These are phyloP conservation scores for Psilocybe cubensis DNA, from an alignment of 768 basidiomycete genomes.

Conservation along the genomic window DNA sequence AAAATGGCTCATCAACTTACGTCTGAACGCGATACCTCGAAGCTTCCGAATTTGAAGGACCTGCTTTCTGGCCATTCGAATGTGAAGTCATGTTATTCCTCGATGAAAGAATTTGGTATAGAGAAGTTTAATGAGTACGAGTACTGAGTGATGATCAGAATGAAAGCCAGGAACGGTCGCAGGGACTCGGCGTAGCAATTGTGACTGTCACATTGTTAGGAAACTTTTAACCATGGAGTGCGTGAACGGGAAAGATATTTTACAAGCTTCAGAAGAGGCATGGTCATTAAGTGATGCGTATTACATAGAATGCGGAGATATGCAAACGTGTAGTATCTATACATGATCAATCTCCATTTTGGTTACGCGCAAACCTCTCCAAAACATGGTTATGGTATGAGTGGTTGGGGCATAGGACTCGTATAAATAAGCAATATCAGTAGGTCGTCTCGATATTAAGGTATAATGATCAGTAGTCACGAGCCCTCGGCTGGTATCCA, in stretches of 20 bases:
- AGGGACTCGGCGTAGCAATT: no score
- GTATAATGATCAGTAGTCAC: neutral
- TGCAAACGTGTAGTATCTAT: neutral
- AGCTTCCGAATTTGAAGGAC: slow-evolving; percentile 18
- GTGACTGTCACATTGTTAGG: no score
- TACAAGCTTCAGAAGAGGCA: neutral
- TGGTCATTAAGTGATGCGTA: slow-evolving; percentile 1
- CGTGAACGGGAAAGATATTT: no score
- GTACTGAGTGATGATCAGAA: no score
- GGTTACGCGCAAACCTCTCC: neutral
- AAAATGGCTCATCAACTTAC: slow-evolving; percentile 17
- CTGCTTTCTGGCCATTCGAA: slow-evolving; percentile 4
- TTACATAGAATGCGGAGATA: neutral
- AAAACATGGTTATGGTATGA: neutral
- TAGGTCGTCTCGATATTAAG: neutral
- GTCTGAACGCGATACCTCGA: slow-evolving; percentile 35
- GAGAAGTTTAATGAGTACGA: neutral
- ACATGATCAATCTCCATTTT: neutral
- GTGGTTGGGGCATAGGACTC: neutral
- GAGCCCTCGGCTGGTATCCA: neutral
- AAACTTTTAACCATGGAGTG: no score
- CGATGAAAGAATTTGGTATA: neutral
- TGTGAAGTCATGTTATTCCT: neutral
- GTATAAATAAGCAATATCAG: neutral
- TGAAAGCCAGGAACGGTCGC: no score